Conservation (phyloP, 2,329 filamentous ascomycete species). For the Rugonectria rugulosa region DNA sequence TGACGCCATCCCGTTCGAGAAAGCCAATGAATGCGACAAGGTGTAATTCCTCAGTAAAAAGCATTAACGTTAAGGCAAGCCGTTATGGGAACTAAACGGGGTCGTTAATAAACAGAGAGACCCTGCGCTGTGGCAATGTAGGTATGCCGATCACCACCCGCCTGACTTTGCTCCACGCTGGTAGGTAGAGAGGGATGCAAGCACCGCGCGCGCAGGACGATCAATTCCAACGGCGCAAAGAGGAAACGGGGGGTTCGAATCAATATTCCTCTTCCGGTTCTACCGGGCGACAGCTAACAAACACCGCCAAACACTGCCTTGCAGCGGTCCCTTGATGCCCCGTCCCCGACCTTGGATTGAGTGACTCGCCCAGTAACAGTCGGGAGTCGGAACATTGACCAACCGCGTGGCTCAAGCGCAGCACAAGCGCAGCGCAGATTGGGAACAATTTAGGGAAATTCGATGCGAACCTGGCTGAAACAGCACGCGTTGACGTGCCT, state of each 20-base stretch:
- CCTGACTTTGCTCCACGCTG: slow-evolving; percentile 4
- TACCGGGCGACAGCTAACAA: background rate
- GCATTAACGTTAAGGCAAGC: background rate
- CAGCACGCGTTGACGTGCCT: background rate
- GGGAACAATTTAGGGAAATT: slow-evolving; percentile 8
- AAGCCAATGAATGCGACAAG: background rate
- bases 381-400: slow-evolving; percentile 1
- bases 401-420: slow-evolving; percentile 6
- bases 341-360: slow-evolving; percentile 6
- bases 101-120: background rate
- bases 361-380: background rate
- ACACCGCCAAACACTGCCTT: slow-evolving; percentile 1
- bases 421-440: background rate
- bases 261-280: slow-evolving; percentile 2
- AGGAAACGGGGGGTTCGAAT: slow-evolving; percentile 5
- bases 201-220: background rate
- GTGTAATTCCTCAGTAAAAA: background rate
- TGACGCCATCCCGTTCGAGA: slow-evolving; percentile 18
- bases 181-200: slow-evolving; percentile 5
- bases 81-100: background rate
- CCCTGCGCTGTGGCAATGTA: background rate
- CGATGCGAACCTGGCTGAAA: slow-evolving; percentile 13
- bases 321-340: background rate
- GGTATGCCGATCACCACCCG: slow-evolving; percentile 8
- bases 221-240: background rate